Conservation (phyloP, 192 early-diverging fungal genomes). For the Podila epigama region DNA sequence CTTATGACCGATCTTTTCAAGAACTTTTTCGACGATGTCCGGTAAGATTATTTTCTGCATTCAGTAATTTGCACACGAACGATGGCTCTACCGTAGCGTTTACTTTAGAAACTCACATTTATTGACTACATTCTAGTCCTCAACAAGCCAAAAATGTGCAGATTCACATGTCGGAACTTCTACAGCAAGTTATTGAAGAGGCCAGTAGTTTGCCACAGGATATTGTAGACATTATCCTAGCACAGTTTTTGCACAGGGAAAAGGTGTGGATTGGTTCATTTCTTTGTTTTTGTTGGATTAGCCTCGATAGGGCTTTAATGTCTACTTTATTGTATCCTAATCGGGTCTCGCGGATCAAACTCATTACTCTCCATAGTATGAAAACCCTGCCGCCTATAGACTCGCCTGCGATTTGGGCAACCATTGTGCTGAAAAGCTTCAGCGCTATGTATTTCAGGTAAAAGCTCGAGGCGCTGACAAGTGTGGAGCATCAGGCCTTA, state of each 20-base stretch:
- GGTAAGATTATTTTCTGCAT: conserved; percentile 43
- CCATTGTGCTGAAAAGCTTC: conserved; percentile 76
- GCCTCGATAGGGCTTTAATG: neutral
- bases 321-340: too few relatives aligned
- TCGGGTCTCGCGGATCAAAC: too few relatives aligned
- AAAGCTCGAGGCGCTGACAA: too few relatives aligned
- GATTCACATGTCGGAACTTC: conserved; percentile 79
- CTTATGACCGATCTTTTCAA: conserved; percentile 76
- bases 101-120: neutral
- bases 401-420: conserved; percentile 87
- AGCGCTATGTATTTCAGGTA: conserved; percentile 90
- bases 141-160: conserved; percentile 81
- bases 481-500: too few relatives aligned
- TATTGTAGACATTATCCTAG: conserved; percentile 85
- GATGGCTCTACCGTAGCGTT: neutral
- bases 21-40: conserved; percentile 73
- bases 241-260: conserved; percentile 74
- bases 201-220: conserved; percentile 71
- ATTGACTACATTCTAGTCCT: conserved; percentile 53
- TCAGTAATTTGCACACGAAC: neutral
- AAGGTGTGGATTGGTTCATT: conserved; percentile 45
- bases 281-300: conserved; percentile 1
- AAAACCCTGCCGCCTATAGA: conserved; percentile 71
- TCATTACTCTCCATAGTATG: conserved; percentile 52
- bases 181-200: conserved; percentile 87